Conservation (phyloP, 148 eudicot species). For the Cornus florida region DNA sequence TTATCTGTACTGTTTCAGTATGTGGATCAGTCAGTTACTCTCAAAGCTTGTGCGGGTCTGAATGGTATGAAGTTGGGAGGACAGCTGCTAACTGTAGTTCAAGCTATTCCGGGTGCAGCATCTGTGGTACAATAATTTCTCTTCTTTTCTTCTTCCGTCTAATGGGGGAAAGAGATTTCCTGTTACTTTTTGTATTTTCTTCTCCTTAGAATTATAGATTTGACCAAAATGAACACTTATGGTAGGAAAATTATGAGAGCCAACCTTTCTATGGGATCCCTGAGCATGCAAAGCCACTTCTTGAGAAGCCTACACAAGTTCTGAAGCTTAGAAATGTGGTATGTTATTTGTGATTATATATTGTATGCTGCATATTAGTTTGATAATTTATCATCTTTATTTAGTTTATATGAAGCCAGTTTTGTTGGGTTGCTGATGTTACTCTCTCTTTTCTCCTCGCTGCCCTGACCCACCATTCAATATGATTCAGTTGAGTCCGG, state of each 20-base stretch:
- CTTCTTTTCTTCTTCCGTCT: conserved; percentile 1
- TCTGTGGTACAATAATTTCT: conserved; percentile 36
- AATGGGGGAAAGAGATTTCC: background rate
- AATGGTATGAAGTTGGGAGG: conserved; percentile 89
- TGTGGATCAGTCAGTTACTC: conserved; percentile 69
- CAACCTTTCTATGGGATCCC: conserved; percentile 77
- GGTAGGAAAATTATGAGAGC: conserved; percentile 47
- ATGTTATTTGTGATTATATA: conserved; percentile 9
- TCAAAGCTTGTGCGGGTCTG: conserved; percentile 84
- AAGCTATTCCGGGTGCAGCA: conserved; percentile 60
- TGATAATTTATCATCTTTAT: background rate
- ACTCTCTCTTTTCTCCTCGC: background rate
- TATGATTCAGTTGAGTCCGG: conserved; percentile 51
- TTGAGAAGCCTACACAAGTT: conserved; percentile 69
- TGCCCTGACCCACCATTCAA: background rate
- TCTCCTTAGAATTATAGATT: conserved; percentile 1
- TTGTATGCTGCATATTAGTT: background rate
- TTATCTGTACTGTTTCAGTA: conserved; percentile 48
- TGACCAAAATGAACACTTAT: conserved; percentile 3
- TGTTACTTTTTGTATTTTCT: background rate
- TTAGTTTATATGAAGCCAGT: background rate
- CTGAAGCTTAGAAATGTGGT: conserved; percentile 85
- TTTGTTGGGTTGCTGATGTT: background rate
- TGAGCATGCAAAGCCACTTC: conserved; percentile 78
- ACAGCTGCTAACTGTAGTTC: conserved; percentile 67